These are phyloP conservation scores for Chaetomium sp. DNA, from an alignment of 2,329 filamentous ascomycete genomes.

Conservation along the genomic window DNA sequence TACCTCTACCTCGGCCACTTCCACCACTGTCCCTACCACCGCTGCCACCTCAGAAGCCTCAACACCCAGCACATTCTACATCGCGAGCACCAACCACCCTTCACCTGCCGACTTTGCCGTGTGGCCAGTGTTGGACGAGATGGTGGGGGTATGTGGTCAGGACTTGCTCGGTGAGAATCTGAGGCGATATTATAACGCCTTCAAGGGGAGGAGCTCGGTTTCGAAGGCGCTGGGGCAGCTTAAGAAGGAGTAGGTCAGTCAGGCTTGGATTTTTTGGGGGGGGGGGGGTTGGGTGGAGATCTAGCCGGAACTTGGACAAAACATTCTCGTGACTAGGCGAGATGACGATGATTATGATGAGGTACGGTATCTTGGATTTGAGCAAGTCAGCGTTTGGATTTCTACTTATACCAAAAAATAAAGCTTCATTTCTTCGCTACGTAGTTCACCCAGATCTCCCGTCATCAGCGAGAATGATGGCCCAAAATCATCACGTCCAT, in stretches of 20 bases:
- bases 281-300: background rate
- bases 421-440: no score
- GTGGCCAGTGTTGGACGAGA: constrained; percentile 48
- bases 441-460: no score
- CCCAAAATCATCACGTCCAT: no score
- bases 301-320: background rate
- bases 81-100: constrained; percentile 35
- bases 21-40: background rate
- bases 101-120: constrained; percentile 50
- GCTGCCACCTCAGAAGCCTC: no score
- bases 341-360: no score
- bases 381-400: no score
- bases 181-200: constrained; percentile 33
- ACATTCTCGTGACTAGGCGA: no score
- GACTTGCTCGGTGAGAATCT: constrained; percentile 30
- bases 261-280: background rate
- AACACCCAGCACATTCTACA: constrained; percentile 30
- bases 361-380: no score
- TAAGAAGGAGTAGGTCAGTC: background rate
- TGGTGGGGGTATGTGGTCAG: constrained; percentile 32
- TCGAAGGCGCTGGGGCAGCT: constrained; percentile 20
- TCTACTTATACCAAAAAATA: no score
- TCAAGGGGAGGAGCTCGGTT: constrained; percentile 22
- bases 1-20: background rate
- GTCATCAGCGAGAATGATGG: no score